Base-by-base conservation (phyloP, 441 rosid species). In the Isatis lusitanica region DNA sequence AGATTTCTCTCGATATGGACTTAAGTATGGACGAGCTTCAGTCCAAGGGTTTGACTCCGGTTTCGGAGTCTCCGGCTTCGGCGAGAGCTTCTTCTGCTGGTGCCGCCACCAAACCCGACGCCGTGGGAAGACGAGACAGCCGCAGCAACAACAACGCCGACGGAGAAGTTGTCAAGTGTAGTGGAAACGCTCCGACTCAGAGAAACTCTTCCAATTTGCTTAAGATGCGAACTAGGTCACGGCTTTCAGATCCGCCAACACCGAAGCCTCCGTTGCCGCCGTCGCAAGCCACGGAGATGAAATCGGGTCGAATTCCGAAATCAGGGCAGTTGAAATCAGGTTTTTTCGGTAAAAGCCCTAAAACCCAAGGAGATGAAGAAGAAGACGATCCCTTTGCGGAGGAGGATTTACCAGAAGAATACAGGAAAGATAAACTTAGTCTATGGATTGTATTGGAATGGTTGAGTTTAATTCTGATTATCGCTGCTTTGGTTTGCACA, bases 1-100 rank as follows among this genome's bases (percentile, higher is more conserved):
- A 90, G 62, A 71, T 90, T 81, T 84, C 83, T 7, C 72, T 88
- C n/a, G 93, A 88, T 65, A 81, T 86, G 79, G 93, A 88, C 67
- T 69, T 85, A 43, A 74, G 78, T n/a, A 87, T 87, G 92, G 85
- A 70, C 3, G 92, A 87, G 80, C 83, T 83, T 75, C 81, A 76
- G 9, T 80, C 79, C 0, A 71, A 36, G 30, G 53, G 60, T 51
- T 72, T 81, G 35, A 78, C 92, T 35, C 75, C 90, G 6, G 80
- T 83, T 9, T 47, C 73, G 15, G 87, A 83, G 10, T 82, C 83
- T 7, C 85, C 82, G 11, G 48, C 68, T 52, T 57, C 71, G 0
- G 51, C 44, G 2, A 43, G 9, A 56, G 39, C 42, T 0, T 53
- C 68, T n/a, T 57, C 55, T 0, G 42, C 53, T 8, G 50, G 40